These are phyloP conservation scores for Leccinum barrowsii DNA, from an alignment of 768 basidiomycete species.

Conservation along the genomic window DNA sequence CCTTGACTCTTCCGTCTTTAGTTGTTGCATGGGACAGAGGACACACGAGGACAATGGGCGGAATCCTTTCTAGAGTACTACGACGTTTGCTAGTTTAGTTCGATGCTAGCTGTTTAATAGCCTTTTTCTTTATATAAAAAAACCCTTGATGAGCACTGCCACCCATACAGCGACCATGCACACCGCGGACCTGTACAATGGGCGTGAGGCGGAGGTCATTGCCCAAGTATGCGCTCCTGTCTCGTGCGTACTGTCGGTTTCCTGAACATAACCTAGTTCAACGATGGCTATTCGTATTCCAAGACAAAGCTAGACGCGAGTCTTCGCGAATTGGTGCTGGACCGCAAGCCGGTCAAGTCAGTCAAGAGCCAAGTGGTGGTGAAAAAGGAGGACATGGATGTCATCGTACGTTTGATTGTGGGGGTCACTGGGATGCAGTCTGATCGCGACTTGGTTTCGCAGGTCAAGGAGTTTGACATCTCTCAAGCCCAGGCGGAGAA, in stretches of 20 bases:
- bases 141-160: slow-evolving; percentile 20
- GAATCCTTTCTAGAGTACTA: slow-evolving; percentile 27
- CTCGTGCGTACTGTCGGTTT: not conserved
- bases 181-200: slow-evolving; percentile 25
- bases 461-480: slow-evolving; percentile 32
- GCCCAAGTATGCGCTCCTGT: slow-evolving; percentile 17
- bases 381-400: slow-evolving; percentile 29
- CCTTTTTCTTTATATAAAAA: slow-evolving; percentile 18
- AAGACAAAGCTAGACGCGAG: slow-evolving; percentile 33
- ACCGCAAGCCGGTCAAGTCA: slow-evolving; percentile 55
- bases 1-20: slow-evolving; percentile 7
- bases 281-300: slow-evolving; percentile 46
- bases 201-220: slow-evolving; percentile 30
- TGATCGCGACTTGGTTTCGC: slow-evolving; percentile 9
- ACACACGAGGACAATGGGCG: slow-evolving; percentile 17
- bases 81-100: slow-evolving; percentile 25
- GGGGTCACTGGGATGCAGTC: not conserved
- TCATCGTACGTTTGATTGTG: slow-evolving; percentile 21
- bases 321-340: slow-evolving; percentile 47
- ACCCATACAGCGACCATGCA: slow-evolving; percentile 14
- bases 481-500: slow-evolving; percentile 29
- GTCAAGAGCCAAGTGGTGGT: slow-evolving; percentile 18
- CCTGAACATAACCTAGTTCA: slow-evolving; percentile 48
- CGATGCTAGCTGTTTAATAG: slow-evolving; percentile 31
- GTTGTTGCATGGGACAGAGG: slow-evolving; percentile 18